phyloP scores from a whole-genome alignment of 2,329 filamentous ascomycete genomes.

The Venturiaceae sp. region DNA sequence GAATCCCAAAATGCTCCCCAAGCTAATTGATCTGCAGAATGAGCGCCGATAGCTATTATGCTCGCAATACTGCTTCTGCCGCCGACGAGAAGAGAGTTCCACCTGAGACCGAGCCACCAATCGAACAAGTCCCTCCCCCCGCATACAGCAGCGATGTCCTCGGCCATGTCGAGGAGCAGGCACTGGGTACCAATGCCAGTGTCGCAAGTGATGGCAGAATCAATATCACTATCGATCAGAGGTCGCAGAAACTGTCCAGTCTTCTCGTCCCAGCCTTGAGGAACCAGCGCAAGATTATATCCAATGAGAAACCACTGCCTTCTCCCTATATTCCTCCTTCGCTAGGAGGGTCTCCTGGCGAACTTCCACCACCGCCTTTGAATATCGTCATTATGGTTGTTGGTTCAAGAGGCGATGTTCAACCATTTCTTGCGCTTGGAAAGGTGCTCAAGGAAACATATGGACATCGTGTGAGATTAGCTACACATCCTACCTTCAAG shows the following conservation, averaged over 20 bases:
- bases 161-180: constrained; percentile 23
- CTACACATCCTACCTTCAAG: constrained; percentile 39
- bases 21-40: constrained; percentile 1
- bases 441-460: constrained; percentile 40
- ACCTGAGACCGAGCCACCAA: not conserved
- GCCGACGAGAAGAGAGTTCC: not conserved
- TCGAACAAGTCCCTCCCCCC: constrained; percentile 4
- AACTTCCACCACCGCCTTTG: constrained; percentile 37
- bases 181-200: constrained; percentile 37
- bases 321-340: constrained; percentile 50
- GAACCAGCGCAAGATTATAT: constrained; percentile 18
- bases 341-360: constrained; percentile 54
- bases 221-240: constrained; percentile 30
- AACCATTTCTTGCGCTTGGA: constrained; percentile 40
- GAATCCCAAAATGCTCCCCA: too few species aligned
- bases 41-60: constrained; percentile 7
- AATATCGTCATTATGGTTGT: constrained; percentile 11
- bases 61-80: not conserved
- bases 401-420: constrained; percentile 35
- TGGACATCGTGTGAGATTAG: constrained; percentile 36
- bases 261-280: constrained; percentile 28
- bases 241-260: constrained; percentile 23
- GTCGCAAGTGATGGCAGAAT: constrained; percentile 31
- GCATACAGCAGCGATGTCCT: constrained; percentile 1
- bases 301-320: constrained; percentile 8